A percentile compares a stretch with the other conserved stretches of the same genome.
Evolutionary conservation across 257 asterid genomes (phyloP).

Genomic region (Solanum tarapatanum): DNA sequence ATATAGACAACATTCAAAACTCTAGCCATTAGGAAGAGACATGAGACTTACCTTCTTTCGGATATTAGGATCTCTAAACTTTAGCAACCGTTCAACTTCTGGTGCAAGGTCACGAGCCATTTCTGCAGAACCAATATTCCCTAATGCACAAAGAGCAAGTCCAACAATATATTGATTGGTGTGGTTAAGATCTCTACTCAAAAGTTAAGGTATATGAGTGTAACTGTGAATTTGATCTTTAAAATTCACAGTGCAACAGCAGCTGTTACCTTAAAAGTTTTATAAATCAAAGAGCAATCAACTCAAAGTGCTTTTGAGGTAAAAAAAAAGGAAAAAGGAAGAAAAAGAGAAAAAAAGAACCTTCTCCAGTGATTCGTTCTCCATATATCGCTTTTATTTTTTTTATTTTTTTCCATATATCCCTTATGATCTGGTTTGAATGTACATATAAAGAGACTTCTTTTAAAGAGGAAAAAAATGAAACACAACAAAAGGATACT

Average conservation of each 20-base stretch:
- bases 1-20: background rate
- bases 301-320: background rate
- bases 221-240: slow-evolving; percentile 5
- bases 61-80: slow-evolving; percentile 93
- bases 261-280: background rate
- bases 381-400: background rate
- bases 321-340: too few species aligned
- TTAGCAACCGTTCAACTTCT: slow-evolving; percentile 89
- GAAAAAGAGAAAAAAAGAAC: background rate
- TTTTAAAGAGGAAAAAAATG: background rate
- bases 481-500: slow-evolving; percentile 42
- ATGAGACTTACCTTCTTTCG: slow-evolving; percentile 76
- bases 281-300: background rate
- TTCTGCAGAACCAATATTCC: slow-evolving; percentile 96
- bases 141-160: slow-evolving; percentile 97
- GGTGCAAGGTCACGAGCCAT: slow-evolving; percentile 99
- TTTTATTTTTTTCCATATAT: background rate
- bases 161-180: slow-evolving; percentile 95
- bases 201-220: slow-evolving; percentile 36
- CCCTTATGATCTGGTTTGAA: background rate
- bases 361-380: background rate
- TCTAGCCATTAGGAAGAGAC: background rate
- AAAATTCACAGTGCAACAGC: slow-evolving; percentile 10
- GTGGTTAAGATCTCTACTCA: slow-evolving; percentile 87
- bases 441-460: background rate